Evolutionary conservation across 2,329 filamentous ascomycete species (phyloP), one percentile per base, ranked within the genome.

Genomic region (Juglanconis sp.): DNA sequence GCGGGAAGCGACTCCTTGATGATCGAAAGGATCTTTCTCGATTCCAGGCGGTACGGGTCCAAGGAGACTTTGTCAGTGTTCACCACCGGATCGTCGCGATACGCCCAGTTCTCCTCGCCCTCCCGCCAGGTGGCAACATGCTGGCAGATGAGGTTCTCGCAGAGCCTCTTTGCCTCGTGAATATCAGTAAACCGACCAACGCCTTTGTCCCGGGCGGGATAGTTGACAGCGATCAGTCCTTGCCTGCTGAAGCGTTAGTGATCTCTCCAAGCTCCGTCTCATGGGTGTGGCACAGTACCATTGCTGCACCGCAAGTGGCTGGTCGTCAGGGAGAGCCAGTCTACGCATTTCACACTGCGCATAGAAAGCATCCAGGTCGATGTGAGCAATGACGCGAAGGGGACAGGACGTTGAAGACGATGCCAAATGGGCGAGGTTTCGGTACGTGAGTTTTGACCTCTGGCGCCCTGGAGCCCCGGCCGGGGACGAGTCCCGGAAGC

Each of bases 281-380:
- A 5, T 2, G n/a, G n/a, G 65, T 69, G 47, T 34, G 52, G 40
- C 30, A 60, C 55, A 62, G 64, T 76, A 88, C 90, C 91, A 98
- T 80, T 98, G 94, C 71, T 96, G 93, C 24, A 99, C 95, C 1
- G 92, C 95, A 31, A 99, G 83, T 9, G 95, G 95, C 65, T 87
- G 84, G 60, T 92, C 85, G 63, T 91, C 87, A 13, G 88, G 79
- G 10, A 90, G 78, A 11, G 87, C 87, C 49, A 98, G 81, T 7
- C 95, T 87, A 9, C 96, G 87, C 83, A 93, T 96, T 76, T 99
- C 95, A 71, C 92, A 97, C 78, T 99, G 95, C 3, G 90, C 90
- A 73, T 99, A 99, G 76, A 99, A 99, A 44, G 94, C 94, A 83
- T 99, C 95, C 62, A 99, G 87, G 70, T 99, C 95, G 64, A 98